A percentile compares a stretch with the other conserved stretches of the same genome.
Evolutionary conservation across 2,329 filamentous ascomycete species (phyloP).

Genomic region (Diaporthe humulicola): DNA sequence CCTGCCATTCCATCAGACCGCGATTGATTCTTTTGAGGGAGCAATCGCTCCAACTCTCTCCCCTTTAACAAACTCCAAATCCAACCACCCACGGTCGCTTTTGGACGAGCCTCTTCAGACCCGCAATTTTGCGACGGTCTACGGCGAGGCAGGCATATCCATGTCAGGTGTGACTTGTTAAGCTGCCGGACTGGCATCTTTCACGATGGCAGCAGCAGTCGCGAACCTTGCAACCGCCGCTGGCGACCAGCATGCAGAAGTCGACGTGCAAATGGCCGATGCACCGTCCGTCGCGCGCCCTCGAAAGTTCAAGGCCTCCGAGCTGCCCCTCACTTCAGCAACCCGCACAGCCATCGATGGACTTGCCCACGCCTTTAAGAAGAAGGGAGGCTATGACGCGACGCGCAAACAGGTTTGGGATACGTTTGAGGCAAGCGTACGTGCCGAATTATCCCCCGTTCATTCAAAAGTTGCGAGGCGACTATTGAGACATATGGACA

Average conservation of each 20-base stretch:
- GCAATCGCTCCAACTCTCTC: not conserved
- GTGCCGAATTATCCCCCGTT: slow-evolving; percentile 42
- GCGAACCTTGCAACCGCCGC: slow-evolving; percentile 29
- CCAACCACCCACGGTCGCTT: not conserved
- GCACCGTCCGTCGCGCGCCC: slow-evolving; percentile 51
- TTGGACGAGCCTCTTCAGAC: not conserved
- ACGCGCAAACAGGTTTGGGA: slow-evolving; percentile 84
- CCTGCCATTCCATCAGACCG: slow-evolving; percentile 17
- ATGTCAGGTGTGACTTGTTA: slow-evolving; percentile 12
- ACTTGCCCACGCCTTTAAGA: slow-evolving; percentile 85
- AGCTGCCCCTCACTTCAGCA: slow-evolving; percentile 80
- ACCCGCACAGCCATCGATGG: slow-evolving; percentile 81
- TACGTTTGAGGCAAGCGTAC: slow-evolving; percentile 78
- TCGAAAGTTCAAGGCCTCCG: slow-evolving; percentile 77
- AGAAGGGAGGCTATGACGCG: slow-evolving; percentile 85
- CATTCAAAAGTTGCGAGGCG: too few species aligned
- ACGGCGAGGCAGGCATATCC: not conserved
- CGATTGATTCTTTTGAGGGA: slow-evolving; percentile 22
- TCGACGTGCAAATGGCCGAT: slow-evolving; percentile 69
- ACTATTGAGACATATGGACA: not conserved
- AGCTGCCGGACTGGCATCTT: slow-evolving; percentile 28
- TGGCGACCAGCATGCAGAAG: slow-evolving; percentile 24
- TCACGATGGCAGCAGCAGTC: slow-evolving; percentile 35
- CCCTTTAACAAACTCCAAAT: not conserved
- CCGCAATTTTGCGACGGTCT: not conserved